phyloP scores from a whole-genome alignment of 768 basidiomycete genomes.

The Leccinum subgranulosum region DNA sequence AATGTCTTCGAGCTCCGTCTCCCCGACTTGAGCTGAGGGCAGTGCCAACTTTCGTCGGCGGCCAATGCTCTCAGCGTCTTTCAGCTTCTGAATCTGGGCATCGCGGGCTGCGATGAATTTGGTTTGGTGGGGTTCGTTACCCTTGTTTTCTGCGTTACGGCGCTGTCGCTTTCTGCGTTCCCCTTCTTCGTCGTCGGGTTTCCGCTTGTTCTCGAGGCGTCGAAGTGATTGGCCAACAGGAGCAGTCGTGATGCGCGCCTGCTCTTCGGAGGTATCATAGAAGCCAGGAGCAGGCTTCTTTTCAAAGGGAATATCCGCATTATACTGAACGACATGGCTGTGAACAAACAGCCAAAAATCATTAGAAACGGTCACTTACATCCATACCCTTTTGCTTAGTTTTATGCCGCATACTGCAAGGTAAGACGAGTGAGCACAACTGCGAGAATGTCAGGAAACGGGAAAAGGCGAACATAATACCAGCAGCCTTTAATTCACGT shows the following conservation, averaged over 20 bases:
- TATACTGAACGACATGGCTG: constrained; percentile 59
- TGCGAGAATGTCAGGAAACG: neutral
- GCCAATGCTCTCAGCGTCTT: constrained; percentile 95
- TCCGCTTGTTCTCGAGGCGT: constrained; percentile 93
- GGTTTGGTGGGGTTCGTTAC: constrained; percentile 72
- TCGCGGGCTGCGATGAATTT: constrained; percentile 97
- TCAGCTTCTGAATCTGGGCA: constrained; percentile 95
- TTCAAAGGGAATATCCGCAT: constrained; percentile 97
- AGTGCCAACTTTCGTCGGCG: constrained; percentile 80
- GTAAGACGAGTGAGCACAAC: constrained; percentile 1
- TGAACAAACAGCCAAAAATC: neutral
- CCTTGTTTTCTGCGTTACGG: constrained; percentile 59
- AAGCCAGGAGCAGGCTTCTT: constrained; percentile 95
- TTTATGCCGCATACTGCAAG: constrained; percentile 80
- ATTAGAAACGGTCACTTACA: constrained; percentile 44
- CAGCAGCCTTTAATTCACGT: constrained; percentile 95
- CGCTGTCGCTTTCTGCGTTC: constrained; percentile 89
- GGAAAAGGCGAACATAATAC: constrained; percentile 71
- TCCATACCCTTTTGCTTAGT: constrained; percentile 98
- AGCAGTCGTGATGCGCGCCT: constrained; percentile 79
- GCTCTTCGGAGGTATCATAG: constrained; percentile 95
- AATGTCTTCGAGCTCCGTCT: constrained; percentile 93
- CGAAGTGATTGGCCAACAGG: constrained; percentile 90
- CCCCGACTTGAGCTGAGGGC: constrained; percentile 90
- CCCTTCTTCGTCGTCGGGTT: constrained; percentile 89